A percentile compares a stretch with the other conserved stretches of the same genome.
Conservation (phyloP, 257 asterid genomes). For the Solanum sejunctum region DNA sequence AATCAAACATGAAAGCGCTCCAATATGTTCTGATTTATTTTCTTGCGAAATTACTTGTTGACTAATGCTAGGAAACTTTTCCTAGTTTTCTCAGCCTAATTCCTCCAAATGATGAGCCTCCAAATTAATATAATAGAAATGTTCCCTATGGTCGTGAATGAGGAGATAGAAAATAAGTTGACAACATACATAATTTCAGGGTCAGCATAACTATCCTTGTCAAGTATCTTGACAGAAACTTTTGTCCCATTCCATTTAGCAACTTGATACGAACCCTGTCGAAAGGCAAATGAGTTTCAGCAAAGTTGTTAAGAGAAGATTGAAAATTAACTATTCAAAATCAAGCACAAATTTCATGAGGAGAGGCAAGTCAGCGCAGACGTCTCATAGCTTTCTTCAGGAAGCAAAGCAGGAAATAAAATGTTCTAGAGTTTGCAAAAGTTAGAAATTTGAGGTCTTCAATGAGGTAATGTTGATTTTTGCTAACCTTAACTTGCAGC, state of each 20-base stretch:
- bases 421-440: not conserved
- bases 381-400: not conserved
- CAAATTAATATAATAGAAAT: not conserved
- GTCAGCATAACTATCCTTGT: slow-evolving; percentile 69
- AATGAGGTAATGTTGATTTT: not conserved
- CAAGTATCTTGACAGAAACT: slow-evolving; percentile 94
- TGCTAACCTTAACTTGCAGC: not conserved
- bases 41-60: not conserved
- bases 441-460: not conserved
- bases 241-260: slow-evolving; percentile 98
- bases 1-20: not conserved
- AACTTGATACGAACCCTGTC: slow-evolving; percentile 93
- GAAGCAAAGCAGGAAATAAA: not conserved
- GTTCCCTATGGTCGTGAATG: not conserved
- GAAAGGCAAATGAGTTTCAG: not conserved
- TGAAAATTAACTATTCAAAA: not conserved
- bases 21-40: not conserved
- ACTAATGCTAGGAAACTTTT: not conserved
- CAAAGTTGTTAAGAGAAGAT: not conserved
- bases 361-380: not conserved
- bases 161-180: not conserved
- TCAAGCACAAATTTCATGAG: not conserved
- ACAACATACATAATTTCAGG: slow-evolving; percentile 62
- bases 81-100: not conserved
- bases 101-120: not conserved